These are phyloP conservation scores for Saksenaea vasiformis DNA, from an alignment of 371 early-diverging fungal species.

Conservation along the genomic window DNA sequence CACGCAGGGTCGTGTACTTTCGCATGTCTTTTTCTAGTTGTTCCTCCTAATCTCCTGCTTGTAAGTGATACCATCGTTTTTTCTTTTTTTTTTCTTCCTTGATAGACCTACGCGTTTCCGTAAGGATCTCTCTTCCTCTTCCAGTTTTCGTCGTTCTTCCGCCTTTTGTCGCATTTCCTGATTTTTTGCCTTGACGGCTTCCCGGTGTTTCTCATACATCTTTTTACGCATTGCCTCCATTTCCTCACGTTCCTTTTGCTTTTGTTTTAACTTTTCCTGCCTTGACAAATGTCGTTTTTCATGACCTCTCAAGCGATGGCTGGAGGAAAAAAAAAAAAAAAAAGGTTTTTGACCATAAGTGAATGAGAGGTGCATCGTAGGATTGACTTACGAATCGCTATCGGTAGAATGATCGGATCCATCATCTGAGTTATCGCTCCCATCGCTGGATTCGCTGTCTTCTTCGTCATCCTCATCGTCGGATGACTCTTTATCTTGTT, in stretches of 20 bases:
- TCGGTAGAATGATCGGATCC: slow-evolving; percentile 30
- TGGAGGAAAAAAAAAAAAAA: too few species aligned
- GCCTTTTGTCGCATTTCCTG: slow-evolving; percentile 49
- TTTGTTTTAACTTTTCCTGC: slow-evolving; percentile 53
- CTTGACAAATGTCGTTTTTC: slow-evolving; percentile 45
- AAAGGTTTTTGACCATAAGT: too few species aligned
- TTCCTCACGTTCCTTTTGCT: slow-evolving; percentile 52
- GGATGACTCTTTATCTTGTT: slow-evolving; percentile 28
- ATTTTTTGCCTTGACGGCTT: slow-evolving; percentile 45
- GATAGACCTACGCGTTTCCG: slow-evolving; percentile 32
- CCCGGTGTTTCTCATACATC: slow-evolving; percentile 43
- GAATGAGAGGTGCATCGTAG: too few species aligned
- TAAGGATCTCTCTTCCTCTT: slow-evolving; percentile 51
- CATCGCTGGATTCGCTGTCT: slow-evolving; percentile 21
- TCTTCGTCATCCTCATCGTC: slow-evolving; percentile 30
- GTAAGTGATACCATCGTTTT: background rate
- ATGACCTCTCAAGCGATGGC: slow-evolving; percentile 12
- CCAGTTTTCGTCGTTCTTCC: slow-evolving; percentile 51
- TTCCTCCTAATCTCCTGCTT: slow-evolving; percentile 41
- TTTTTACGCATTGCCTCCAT: slow-evolving; percentile 44
- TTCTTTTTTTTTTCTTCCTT: background rate
- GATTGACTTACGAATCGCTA: slow-evolving; percentile 35
- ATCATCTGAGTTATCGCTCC: slow-evolving; percentile 28
- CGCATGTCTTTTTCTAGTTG: slow-evolving; percentile 66
- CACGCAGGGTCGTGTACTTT: slow-evolving; percentile 62